Conservation (phyloP, 306 rosid species). For the Prosopis cineraria region DNA sequence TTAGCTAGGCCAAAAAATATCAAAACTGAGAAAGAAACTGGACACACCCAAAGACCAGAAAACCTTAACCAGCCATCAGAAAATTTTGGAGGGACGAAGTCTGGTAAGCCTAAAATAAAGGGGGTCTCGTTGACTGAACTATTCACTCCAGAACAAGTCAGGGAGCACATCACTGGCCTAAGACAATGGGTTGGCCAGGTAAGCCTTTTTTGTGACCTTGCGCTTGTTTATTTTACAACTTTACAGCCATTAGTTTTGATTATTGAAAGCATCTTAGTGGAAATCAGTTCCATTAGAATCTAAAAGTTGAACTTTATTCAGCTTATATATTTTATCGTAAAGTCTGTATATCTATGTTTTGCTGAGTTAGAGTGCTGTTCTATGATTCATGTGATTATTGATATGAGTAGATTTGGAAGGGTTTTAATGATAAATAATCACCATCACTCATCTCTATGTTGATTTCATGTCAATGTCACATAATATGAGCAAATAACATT, state of each 20-base stretch:
- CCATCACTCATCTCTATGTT: neutral
- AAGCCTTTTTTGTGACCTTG: constrained; percentile 22
- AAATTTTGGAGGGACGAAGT: constrained; percentile 69
- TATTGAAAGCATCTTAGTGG: neutral
- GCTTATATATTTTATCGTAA: constrained; percentile 12
- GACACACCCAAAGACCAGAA: constrained; percentile 72
- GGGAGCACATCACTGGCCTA: constrained; percentile 65
- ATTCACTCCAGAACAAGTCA: constrained; percentile 78
- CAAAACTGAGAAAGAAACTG: constrained; percentile 71
- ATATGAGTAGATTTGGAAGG: neutral
- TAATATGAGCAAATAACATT: neutral
- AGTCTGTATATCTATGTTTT: neutral
- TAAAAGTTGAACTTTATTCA: constrained; percentile 2
- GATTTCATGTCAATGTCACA: neutral
- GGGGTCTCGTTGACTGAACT: constrained; percentile 77
- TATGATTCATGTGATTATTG: neutral
- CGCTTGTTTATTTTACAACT: neutral
- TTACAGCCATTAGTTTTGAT: neutral
- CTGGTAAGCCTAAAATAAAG: constrained; percentile 86
- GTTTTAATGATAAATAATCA: neutral
- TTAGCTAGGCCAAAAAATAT: constrained; percentile 59
- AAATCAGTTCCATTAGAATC: neutral
- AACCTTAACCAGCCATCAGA: constrained; percentile 54
- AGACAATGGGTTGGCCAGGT: constrained; percentile 89
- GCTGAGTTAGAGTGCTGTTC: neutral